Conservation (phyloP, 495 filamentous ascomycete genomes). For the Neurospora terricola region DNA sequence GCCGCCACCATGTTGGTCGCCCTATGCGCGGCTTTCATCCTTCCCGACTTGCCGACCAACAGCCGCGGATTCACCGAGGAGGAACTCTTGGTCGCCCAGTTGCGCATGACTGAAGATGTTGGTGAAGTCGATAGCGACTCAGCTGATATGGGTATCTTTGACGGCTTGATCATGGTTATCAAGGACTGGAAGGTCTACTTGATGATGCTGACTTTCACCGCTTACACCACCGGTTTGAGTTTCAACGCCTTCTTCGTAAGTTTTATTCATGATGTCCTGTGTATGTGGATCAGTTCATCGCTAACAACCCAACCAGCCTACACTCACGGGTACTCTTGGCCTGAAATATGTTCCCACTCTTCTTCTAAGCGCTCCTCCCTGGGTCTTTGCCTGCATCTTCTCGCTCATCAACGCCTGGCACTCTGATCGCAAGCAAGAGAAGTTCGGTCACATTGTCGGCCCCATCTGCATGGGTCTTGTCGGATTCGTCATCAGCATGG, state of each 20-base stretch:
- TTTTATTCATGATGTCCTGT: slow-evolving; percentile 42
- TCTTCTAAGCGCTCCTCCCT: slow-evolving; percentile 65
- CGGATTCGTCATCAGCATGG: slow-evolving; percentile 64
- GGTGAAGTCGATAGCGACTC: slow-evolving; percentile 59
- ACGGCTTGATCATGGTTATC: slow-evolving; percentile 61
- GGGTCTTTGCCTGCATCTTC: slow-evolving; percentile 57
- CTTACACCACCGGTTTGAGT: slow-evolving; percentile 26
- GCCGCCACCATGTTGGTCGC: slow-evolving; percentile 36
- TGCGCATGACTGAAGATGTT: slow-evolving; percentile 65
- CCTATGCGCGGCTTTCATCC: slow-evolving; percentile 43
- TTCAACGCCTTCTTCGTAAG: slow-evolving; percentile 43
- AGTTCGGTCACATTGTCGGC: slow-evolving; percentile 60
- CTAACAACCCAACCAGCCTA: slow-evolving; percentile 61
- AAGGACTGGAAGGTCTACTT: slow-evolving; percentile 59
- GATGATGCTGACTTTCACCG: slow-evolving; percentile 32
- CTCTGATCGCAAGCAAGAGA: slow-evolving; percentile 62
- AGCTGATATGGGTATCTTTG: slow-evolving; percentile 46
- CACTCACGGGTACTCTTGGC: slow-evolving; percentile 63
- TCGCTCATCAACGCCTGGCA: slow-evolving; percentile 66
- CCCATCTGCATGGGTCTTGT: slow-evolving; percentile 57
- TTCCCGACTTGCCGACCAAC: slow-evolving; percentile 67
- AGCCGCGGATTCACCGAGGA: slow-evolving; percentile 58
- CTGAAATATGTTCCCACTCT: slow-evolving; percentile 59
- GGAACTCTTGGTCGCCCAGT: slow-evolving; percentile 54
- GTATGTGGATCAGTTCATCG: slow-evolving; percentile 23